Conservation (phyloP, 2,329 filamentous ascomycete species). For the Venturia nashicola region DNA sequence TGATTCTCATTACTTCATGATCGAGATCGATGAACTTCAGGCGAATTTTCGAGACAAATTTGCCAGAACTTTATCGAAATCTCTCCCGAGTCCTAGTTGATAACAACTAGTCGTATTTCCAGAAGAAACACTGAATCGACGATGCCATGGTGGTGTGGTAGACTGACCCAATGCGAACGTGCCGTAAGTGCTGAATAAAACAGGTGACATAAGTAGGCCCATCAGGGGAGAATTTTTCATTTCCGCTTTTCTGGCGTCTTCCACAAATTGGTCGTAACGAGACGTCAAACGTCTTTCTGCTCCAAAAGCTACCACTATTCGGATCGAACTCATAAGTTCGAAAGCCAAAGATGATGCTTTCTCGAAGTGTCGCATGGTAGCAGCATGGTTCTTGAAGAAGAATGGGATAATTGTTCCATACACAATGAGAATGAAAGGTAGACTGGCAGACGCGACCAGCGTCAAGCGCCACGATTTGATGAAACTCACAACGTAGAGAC, state of each 20-base stretch:
- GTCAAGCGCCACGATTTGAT: constrained; percentile 18
- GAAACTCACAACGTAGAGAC: constrained; percentile 22
- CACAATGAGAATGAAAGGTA: constrained; percentile 23
- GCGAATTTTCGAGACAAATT: too few species aligned
- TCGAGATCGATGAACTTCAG: too few species aligned
- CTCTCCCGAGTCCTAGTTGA: too few species aligned
- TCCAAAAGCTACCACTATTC: constrained; percentile 25
- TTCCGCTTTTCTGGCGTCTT: constrained; percentile 19
- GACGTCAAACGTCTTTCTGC: constrained; percentile 22
- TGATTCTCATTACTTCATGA: too few species aligned
- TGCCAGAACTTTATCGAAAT: too few species aligned
- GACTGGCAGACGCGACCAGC: constrained; percentile 16
- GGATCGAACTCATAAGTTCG: constrained; percentile 26
- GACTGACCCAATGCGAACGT: constrained; percentile 20
- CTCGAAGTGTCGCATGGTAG: constrained; percentile 19
- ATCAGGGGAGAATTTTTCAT: constrained; percentile 20
- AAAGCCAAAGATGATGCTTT: constrained; percentile 24
- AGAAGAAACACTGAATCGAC: too few species aligned
- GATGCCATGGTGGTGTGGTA: neutral
- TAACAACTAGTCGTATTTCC: too few species aligned
- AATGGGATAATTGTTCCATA: constrained; percentile 21
- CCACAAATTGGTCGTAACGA: constrained; percentile 18
- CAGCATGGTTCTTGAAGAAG: constrained; percentile 22
- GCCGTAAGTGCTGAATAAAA: constrained; percentile 23
- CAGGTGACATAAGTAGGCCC: constrained; percentile 22